Evolutionary conservation across 1,139 yeast genomes (phyloP).

Genomic region (Candida sp.): DNA sequence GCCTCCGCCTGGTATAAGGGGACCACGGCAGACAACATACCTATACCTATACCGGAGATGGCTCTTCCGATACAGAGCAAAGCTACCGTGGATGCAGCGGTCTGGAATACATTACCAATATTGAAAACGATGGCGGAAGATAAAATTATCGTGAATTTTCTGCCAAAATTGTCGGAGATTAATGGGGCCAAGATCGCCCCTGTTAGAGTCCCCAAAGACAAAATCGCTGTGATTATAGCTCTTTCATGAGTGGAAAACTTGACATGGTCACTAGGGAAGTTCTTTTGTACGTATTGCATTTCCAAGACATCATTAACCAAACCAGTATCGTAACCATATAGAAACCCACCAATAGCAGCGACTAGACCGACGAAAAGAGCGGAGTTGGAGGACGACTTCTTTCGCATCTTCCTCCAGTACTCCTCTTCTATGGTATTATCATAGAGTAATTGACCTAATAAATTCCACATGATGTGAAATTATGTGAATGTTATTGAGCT

Average conservation of each 20-base stretch:
- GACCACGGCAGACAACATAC: conserved; percentile 56
- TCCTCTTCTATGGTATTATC: conserved; percentile 38
- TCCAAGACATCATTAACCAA: conserved; percentile 69
- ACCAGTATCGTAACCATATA: conserved; percentile 85
- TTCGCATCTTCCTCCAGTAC: conserved; percentile 36
- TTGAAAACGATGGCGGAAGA: conserved; percentile 39
- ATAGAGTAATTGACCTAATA: conserved; percentile 29
- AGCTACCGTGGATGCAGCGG: conserved; percentile 25
- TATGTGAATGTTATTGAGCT: background rate
- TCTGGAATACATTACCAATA: conserved; percentile 39
- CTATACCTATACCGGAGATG: conserved; percentile 42
- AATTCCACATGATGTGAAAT: conserved; percentile 6
- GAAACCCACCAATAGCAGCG: conserved; percentile 80
- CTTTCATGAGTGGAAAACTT: conserved; percentile 57
- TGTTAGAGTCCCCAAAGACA: conserved; percentile 71
- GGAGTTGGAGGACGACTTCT: conserved; percentile 52
- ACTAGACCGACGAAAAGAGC: conserved; percentile 68
- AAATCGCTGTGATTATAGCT: conserved; percentile 66
- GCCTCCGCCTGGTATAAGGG: conserved; percentile 84
- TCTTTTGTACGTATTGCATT: conserved; percentile 57
- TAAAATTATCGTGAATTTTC: conserved; percentile 40
- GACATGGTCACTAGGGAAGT: conserved; percentile 46
- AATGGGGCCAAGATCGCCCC: conserved; percentile 77
- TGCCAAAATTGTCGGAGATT: conserved; percentile 48
- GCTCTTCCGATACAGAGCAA: conserved; percentile 42